Base-by-base conservation (phyloP, 176 grass and related monocot species). In the Dendrocalamus sinicus region DNA sequence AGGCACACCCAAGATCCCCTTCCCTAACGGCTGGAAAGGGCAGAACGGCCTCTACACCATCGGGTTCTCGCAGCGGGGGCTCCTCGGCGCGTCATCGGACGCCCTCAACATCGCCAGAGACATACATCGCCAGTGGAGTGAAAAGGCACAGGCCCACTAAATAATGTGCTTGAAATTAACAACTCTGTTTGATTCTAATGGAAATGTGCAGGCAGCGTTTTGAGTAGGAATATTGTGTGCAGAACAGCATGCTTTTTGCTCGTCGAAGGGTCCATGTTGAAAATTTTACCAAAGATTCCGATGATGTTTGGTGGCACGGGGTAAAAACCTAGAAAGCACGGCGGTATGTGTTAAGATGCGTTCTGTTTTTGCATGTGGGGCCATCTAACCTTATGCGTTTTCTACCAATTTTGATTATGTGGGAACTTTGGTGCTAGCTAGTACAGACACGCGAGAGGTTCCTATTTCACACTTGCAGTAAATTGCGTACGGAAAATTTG, bases 11-110 rank as follows among this genome's bases (percentile, higher is more conserved):
- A 96, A 70, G 66, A 71, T 26, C 0, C 84, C 84, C 22, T 99
- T 94, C 60, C 96, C 94, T 0, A 58, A 92, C 41, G 89, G 90
- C 11, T 99, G 96, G 96, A 96, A 82, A 87, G 96, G 94, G 52
- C 63, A 86, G n/a, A 86, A 96, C 20, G 92, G 96, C 4, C 86
- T 99, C 73, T 99, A 94, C 88, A 91, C 91, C 43, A 88, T 96
- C 15, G 96, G 96, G 0, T 96, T 99, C 84, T 91, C 96, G 7
- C 87, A 88, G 75, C 81, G 87, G 58, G 96, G 96, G 6, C 86
- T 99, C 40, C 93, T 96, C 20, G 96, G 96, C 75, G 76, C 96
- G 12, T 92, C 96, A 2, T 75, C 84, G 2, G 96, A 99, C 78
- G 93, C 96, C 20, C 70, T 96, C 67, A 94, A 82, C 57, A 67